Evolutionary conservation across 176 grass and related monocot genomes (phyloP).

Genomic region (Hordeum marinum): DNA sequence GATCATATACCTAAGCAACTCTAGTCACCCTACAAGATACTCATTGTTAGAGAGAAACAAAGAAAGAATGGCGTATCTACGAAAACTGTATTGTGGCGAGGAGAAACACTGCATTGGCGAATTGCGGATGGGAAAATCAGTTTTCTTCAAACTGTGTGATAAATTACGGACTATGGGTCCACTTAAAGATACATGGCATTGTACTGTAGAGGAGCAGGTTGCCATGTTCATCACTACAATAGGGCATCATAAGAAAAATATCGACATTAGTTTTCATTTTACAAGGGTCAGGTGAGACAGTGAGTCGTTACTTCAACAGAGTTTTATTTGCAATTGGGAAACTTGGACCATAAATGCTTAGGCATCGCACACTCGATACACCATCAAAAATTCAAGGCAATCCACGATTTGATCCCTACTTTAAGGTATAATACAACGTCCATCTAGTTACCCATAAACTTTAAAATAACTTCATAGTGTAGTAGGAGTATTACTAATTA

Average conservation of each 20-base stretch:
- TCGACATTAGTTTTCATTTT: neutral
- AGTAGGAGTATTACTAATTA: neutral
- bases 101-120: neutral
- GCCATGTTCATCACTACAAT: neutral
- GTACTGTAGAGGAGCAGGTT: neutral
- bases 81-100: neutral
- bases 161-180: neutral
- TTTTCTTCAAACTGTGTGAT: neutral
- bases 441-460: neutral
- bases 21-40: no score
- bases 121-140: neutral
- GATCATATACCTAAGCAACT: no score
- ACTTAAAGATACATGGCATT: neutral
- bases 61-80: neutral
- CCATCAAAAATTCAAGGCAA: neutral
- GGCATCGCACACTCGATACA: neutral
- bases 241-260: neutral
- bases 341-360: neutral
- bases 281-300: neutral
- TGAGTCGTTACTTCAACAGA: neutral
- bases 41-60: no score
- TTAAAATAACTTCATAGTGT: neutral
- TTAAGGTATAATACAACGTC: neutral
- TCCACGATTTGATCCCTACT: neutral
- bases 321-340: neutral